Evolutionary conservation across 129 eudicot genomes (phyloP).

Genomic region (Heracleum sosnowskyi): DNA sequence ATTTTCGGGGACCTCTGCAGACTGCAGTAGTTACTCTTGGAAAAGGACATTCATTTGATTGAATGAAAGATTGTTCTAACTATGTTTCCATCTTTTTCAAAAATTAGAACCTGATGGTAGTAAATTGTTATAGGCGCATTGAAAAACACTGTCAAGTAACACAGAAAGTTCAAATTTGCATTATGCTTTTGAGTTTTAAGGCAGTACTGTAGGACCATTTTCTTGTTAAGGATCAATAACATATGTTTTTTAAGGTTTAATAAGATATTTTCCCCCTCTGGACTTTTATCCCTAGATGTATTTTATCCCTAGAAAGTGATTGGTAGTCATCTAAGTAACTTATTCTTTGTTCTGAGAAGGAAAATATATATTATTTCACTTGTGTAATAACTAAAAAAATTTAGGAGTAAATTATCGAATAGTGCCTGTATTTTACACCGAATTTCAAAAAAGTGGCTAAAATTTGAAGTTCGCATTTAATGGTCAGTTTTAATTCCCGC

Average conservation of each 20-base stretch:
- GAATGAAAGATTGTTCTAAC: not conserved
- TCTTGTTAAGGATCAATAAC: not conserved
- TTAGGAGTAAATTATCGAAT: too few species aligned
- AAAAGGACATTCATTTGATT: not conserved
- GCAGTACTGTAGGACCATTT: not conserved
- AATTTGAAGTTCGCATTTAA: too few species aligned
- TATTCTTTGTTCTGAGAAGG: not conserved
- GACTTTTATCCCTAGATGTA: not conserved
- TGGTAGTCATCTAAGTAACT: slow-evolving; percentile 1
- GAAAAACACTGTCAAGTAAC: not conserved
- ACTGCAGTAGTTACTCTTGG: not conserved
- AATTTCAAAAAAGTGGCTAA: too few species aligned
- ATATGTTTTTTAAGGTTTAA: not conserved
- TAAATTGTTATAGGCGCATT: not conserved
- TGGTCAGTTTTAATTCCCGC: too few species aligned
- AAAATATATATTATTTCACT: not conserved
- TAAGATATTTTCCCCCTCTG: not conserved
- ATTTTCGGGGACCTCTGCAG: not conserved
- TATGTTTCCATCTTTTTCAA: not conserved
- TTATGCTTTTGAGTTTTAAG: not conserved
- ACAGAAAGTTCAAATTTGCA: not conserved
- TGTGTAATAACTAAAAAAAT: not conserved
- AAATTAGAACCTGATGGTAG: not conserved
- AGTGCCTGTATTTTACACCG: too few species aligned
- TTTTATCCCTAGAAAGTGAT: not conserved